Base-by-base conservation (phyloP, 1,284 basidiomycete genomes). In the Gomphus bonarii region DNA sequence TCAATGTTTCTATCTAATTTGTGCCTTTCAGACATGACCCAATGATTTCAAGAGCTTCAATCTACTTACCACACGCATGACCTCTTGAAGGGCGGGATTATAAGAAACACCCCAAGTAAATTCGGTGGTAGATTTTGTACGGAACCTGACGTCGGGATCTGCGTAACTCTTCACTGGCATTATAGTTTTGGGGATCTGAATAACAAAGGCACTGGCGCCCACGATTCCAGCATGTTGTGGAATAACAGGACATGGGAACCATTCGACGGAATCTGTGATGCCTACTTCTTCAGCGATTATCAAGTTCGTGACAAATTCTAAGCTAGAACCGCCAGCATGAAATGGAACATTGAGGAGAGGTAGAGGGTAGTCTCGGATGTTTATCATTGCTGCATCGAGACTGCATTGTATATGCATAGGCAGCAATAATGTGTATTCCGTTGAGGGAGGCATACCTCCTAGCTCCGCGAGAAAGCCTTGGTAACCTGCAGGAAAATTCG, bases 131-230 rank as follows among this genome's bases (percentile, higher is more conserved):
- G 75, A 77, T 10, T 78, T 73, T 0, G 88, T 82, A 22, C 75
- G 73, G 33, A 95, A 78, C 22, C 78, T 76, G 63, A 98, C 76
- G 30, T 73, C 72, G 3, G 94, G 88, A 46, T 81, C 78, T 3
- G 91, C 91, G 67, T 95, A 98, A 22, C 85, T 89, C 71, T 98
- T 98, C 64, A 95, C 87, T 0, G 95, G 89, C 89, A 95, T 95
- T 58, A 94, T 86, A 0, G 93, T 94, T 69, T 95, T 97, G 0
- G 93, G 92, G 33, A 97, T 78, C 40, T 75, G 67, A 22, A 97
- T 72, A 5, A 74, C 72, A 54, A 95, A 79, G 9, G 81, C 75
- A 3, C 73, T 68, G 20, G 81, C 76, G 18, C 80, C 81, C 12
- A 72, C 67, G 31, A 77, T 68, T 42, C 82, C 80, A 31, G 78